Evolutionary conservation across 352 stramenopile genomes (phyloP).

Genomic region (Globisporangium recalcitrans): DNA sequence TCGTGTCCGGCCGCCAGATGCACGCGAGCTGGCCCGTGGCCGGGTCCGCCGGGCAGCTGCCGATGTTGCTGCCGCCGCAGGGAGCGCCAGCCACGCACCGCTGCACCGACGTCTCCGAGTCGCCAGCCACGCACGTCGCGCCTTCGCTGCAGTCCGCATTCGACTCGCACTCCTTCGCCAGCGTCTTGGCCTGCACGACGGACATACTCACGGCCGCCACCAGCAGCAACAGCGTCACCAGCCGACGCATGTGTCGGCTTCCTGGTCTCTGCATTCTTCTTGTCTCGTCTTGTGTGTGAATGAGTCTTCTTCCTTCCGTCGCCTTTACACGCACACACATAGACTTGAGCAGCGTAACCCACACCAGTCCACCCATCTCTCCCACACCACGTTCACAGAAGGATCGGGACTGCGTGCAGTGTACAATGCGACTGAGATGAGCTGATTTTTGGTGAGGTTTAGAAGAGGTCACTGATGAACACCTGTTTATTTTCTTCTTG

Average conservation of each 20-base stretch:
- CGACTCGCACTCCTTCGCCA: conserved; percentile 50
- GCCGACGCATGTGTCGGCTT: neutral
- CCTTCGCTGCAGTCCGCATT: conserved; percentile 57
- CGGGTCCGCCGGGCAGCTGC: conserved; percentile 56
- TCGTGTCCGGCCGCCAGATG: conserved; percentile 36
- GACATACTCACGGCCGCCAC: neutral
- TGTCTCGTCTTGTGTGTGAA: neutral
- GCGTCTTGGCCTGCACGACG: conserved; percentile 11
- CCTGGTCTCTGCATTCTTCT: conserved; percentile 1
- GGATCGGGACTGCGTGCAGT: neutral
- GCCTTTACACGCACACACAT: too few species aligned
- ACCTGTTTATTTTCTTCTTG: neutral
- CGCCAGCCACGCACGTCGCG: conserved; percentile 71
- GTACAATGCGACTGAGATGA: neutral
- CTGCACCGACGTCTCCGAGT: conserved; percentile 54
- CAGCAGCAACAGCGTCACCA: conserved; percentile 17
- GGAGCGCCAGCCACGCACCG: conserved; percentile 53
- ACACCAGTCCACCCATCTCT: conserved; percentile 6
- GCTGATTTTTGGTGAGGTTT: neutral
- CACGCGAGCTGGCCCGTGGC: conserved; percentile 63
- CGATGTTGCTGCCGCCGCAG: conserved; percentile 42
- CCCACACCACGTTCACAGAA: neutral
- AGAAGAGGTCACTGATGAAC: neutral
- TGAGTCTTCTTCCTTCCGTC: too few species aligned
- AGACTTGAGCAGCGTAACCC: neutral